Evolutionary conservation across 75 land plant species (phyloP), one percentile per base, ranked within the genome.

Genomic region (Selaginella moellendorffii): DNA sequence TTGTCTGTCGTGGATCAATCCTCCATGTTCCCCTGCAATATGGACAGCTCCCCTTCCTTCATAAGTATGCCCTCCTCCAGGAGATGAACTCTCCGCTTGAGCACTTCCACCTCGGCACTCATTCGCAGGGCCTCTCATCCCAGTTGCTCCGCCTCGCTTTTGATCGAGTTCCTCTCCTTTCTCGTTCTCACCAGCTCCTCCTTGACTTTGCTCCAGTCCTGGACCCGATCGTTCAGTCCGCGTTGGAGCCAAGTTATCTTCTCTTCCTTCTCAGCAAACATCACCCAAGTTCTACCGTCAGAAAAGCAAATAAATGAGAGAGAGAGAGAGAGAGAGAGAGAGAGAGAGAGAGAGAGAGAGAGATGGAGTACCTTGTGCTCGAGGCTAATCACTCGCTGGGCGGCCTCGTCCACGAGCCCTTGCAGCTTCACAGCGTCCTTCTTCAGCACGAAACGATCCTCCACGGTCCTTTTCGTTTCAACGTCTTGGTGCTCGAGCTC

Each of bases 11-110:
- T n/a, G n/a, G n/a, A n/a, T 36, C 14, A 36, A 36, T 36, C 46
- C 14, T 36, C 46, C 52, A 26, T 2, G 64, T 30, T 24, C 24
- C 25, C 27, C 71, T 72, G 62, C 82, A 65, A 53, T 23, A 91
- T 91, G 24, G 88, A 71, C n/a, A 91, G 76, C 65, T 91, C 83
- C 2, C 97, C 97, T 58, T 91, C 97, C 64, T 79, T 80, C 10
- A 85, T 19, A 64, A 89, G 74, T 20, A 95, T 27, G 24, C 82
- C 87, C 72, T 95, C 99, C 18, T 95, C 97, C 17, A 89, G 80
- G 24, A 77, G 68, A 21, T 83, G 87, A 27, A 82, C 71, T 68
- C 75, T 85, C 73, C 85, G 89, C 28, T 67, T 82, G 68, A 90
- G 53, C 22, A 65, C 54, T 9, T 68, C 74, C 30, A 80, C 62